phyloP scores from a whole-genome alignment of 2,329 filamentous ascomycete species.

The Pleurostoma richardsiae region DNA sequence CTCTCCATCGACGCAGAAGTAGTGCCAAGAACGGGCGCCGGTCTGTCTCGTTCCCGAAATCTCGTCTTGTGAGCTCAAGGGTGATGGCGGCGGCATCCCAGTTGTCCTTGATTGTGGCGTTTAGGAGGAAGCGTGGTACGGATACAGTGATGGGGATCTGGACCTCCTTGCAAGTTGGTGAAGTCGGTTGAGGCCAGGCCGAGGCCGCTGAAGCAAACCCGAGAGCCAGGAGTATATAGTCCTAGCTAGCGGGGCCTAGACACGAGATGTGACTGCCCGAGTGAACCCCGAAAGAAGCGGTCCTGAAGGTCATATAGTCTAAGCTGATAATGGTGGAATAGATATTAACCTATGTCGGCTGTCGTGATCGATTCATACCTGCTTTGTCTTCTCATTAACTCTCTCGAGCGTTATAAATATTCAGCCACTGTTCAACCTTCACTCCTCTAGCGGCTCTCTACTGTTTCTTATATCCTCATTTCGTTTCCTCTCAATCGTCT shows the following conservation, averaged over 20 bases:
- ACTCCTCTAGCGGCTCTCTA: too few relatives aligned
- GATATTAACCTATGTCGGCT: too few relatives aligned
- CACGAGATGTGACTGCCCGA: too few relatives aligned
- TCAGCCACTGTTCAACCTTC: too few relatives aligned
- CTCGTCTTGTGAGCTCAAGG: slow-evolving; percentile 19
- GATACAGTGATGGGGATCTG: slow-evolving; percentile 18
- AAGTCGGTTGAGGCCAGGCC: slow-evolving; percentile 2
- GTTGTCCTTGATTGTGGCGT: slow-evolving; percentile 16
- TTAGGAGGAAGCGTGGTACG: slow-evolving; percentile 18
- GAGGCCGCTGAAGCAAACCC: slow-evolving; percentile 1
- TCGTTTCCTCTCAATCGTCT: too few relatives aligned
- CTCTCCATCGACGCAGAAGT: slow-evolving; percentile 14
- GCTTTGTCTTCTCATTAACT: too few relatives aligned
- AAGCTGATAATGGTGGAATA: not conserved
- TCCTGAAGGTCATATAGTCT: not conserved
- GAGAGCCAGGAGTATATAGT: not conserved
- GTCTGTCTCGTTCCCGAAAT: slow-evolving; percentile 12
- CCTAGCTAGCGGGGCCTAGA: too few relatives aligned
- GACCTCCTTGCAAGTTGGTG: slow-evolving; percentile 14
- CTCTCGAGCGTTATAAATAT: too few relatives aligned
- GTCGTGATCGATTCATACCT: too few relatives aligned
- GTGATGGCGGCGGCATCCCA: slow-evolving; percentile 21
- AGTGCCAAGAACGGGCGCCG: slow-evolving; percentile 15
- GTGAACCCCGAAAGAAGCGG: too few relatives aligned
- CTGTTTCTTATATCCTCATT: too few relatives aligned